A percentile compares a stretch with the other conserved stretches of the same genome.
These are phyloP conservation scores for Corymbia calophylla DNA, from an alignment of 441 rosid genomes.

Conservation along the genomic window DNA sequence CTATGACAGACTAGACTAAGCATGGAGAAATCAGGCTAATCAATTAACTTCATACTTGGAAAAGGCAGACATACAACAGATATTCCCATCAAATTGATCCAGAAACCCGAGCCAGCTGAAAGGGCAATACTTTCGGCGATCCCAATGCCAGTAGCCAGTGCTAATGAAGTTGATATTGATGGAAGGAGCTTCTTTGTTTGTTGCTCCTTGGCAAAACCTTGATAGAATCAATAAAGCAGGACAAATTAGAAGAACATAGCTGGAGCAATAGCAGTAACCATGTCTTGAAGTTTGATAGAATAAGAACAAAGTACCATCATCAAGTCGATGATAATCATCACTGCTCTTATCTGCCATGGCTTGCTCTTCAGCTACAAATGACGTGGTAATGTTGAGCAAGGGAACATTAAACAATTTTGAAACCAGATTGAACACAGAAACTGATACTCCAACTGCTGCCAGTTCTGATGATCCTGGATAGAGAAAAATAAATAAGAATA, in stretches of 20 bases:
- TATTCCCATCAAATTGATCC: conserved; percentile 91
- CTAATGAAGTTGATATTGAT: conserved; percentile 72
- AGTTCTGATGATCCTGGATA: conserved; percentile 70
- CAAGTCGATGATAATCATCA: conserved; percentile 4
- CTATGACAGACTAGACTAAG: not conserved
- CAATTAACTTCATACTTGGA: conserved; percentile 4
- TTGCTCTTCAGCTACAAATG: conserved; percentile 91
- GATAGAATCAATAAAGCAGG: not conserved
- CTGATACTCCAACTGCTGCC: conserved; percentile 92
- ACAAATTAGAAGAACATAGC: not conserved
- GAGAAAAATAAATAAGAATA: not conserved
- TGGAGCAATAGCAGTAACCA: not conserved
- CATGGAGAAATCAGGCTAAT: not conserved
- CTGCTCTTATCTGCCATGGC: conserved; percentile 24
- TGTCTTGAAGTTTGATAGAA: not conserved
- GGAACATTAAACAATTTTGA: conserved; percentile 89
- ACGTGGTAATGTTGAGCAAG: conserved; percentile 76
- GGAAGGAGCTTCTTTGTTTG: conserved; percentile 55
- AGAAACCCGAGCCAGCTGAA: conserved; percentile 60
- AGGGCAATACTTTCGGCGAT: conserved; percentile 71
- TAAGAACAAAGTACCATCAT: conserved; percentile 2
- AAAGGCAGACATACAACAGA: conserved; percentile 61
- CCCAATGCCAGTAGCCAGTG: conserved; percentile 78
- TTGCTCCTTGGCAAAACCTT: conserved; percentile 21
- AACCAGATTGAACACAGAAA: conserved; percentile 73